phyloP scores from a whole-genome alignment of 176 grass and related monocot species.

The Hordeum marinum region DNA sequence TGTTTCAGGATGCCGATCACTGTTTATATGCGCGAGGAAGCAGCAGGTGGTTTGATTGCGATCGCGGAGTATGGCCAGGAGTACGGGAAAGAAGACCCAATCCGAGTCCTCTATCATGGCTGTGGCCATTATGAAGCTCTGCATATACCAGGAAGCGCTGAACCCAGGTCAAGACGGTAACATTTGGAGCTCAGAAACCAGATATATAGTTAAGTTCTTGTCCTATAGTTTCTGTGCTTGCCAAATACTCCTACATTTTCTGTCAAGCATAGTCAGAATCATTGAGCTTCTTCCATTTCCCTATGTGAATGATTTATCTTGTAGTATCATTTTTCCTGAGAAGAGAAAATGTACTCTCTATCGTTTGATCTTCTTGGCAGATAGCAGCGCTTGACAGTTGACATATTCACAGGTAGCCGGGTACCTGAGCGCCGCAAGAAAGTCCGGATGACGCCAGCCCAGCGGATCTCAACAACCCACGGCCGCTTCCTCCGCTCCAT shows the following conservation, averaged over 20 bases:
- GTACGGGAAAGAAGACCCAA: constrained; percentile 58
- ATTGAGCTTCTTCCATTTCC: neutral
- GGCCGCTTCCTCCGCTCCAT: neutral
- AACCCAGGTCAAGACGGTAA: constrained; percentile 48
- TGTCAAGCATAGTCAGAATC: no score
- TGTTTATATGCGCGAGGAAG: constrained; percentile 61
- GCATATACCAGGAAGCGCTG: constrained; percentile 24
- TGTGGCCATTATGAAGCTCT: constrained; percentile 76
- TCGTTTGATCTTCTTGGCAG: neutral
- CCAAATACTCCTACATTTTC: neutral
- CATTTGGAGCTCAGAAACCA: neutral
- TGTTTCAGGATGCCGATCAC: constrained; percentile 66
- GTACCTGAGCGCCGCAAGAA: neutral
- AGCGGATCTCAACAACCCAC: neutral
- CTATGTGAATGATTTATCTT: neutral
- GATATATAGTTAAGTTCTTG: neutral
- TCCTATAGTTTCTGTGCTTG: neutral
- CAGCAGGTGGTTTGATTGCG: constrained; percentile 49
- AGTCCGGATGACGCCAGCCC: neutral
- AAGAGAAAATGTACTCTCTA: no score
- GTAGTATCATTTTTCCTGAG: no score
- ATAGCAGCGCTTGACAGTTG: neutral
- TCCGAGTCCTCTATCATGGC: constrained; percentile 70
- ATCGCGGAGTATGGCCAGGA: constrained; percentile 77
- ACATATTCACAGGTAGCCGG: neutral